Evolutionary conservation across 2,329 filamentous ascomycete species (phyloP).

Genomic region (Xylogone sp.): DNA sequence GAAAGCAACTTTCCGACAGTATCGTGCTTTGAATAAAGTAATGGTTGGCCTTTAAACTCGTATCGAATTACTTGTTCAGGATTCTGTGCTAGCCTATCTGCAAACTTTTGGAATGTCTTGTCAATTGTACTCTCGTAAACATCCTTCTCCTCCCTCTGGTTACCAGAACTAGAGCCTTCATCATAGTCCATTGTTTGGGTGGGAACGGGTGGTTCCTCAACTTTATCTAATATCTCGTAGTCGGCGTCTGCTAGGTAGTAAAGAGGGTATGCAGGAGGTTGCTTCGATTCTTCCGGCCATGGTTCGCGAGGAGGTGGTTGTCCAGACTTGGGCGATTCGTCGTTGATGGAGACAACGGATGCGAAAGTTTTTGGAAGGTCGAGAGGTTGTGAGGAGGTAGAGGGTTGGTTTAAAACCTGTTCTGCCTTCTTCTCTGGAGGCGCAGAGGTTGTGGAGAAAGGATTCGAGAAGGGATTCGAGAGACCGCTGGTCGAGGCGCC

Average conservation of each 20-base stretch:
- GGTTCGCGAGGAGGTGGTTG: constrained; percentile 52
- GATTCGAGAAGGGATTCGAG: constrained; percentile 34
- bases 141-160: constrained; percentile 61
- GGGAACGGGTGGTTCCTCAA: constrained; percentile 48
- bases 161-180: constrained; percentile 32
- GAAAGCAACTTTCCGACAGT: constrained; percentile 62
- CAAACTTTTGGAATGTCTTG: constrained; percentile 75
- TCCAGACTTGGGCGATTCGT: constrained; percentile 32
- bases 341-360: constrained; percentile 72
- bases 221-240: constrained; percentile 75
- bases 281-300: constrained; percentile 67
- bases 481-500: constrained; percentile 31
- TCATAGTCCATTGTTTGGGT: constrained; percentile 43
- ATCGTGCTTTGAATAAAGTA: constrained; percentile 81
- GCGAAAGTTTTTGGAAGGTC: constrained; percentile 62
- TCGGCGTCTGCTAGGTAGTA: constrained; percentile 85
- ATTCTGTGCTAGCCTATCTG: constrained; percentile 73
- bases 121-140: constrained; percentile 74
- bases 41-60: constrained; percentile 66
- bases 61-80: constrained; percentile 80
- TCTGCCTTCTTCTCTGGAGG: constrained; percentile 33
- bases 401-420: no score
- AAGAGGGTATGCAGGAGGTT: constrained; percentile 68
- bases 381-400: no score
- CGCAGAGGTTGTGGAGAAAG: constrained; percentile 52